phyloP scores from a whole-genome alignment of 1,284 basidiomycete genomes.

The Pseudozyma tsukubaensis region DNA sequence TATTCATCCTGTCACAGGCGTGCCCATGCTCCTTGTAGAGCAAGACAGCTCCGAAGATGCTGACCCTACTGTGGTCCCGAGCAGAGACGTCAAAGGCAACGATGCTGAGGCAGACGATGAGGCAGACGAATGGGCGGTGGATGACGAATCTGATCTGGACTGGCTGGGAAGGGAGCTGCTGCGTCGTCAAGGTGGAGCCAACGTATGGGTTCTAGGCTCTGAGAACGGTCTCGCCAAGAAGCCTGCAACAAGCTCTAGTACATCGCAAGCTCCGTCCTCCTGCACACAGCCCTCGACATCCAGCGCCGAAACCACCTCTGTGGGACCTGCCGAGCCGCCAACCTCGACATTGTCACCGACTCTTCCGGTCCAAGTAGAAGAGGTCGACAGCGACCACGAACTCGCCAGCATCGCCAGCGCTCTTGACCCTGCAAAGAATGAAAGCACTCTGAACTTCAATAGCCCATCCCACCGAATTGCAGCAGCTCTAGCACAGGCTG shows the following conservation, averaged over 20 bases:
- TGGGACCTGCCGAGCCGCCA: no score
- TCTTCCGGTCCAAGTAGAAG: slow-evolving; percentile 22
- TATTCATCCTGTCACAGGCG: slow-evolving; percentile 34
- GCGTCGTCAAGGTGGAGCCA: slow-evolving; percentile 30
- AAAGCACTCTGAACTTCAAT: background rate
- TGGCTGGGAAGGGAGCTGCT: slow-evolving; percentile 56
- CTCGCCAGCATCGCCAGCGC: background rate
- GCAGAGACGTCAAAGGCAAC: background rate
- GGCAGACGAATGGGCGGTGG: slow-evolving; percentile 20
- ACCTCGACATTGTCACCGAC: background rate
- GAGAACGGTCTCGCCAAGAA: slow-evolving; percentile 8
- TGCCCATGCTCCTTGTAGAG: slow-evolving; percentile 26
- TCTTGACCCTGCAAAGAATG: background rate
- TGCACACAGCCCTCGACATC: no score
- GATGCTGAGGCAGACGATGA: slow-evolving; percentile 11
- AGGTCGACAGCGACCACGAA: slow-evolving; percentile 30
- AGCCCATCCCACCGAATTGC: slow-evolving; percentile 23
- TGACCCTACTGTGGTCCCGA: background rate
- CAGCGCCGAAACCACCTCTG: background rate
- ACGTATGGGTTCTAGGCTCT: slow-evolving; percentile 50
- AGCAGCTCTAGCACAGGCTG: slow-evolving; percentile 26
- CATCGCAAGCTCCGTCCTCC: no score
- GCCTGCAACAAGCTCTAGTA: no score
- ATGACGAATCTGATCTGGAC: slow-evolving; percentile 55
- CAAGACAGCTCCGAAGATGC: background rate